Percentiles rank a stretch among this genome's conserved stretches.
These are phyloP conservation scores for Chenopodium album DNA, from an alignment of 148 eudicot species.

Conservation along the genomic window DNA sequence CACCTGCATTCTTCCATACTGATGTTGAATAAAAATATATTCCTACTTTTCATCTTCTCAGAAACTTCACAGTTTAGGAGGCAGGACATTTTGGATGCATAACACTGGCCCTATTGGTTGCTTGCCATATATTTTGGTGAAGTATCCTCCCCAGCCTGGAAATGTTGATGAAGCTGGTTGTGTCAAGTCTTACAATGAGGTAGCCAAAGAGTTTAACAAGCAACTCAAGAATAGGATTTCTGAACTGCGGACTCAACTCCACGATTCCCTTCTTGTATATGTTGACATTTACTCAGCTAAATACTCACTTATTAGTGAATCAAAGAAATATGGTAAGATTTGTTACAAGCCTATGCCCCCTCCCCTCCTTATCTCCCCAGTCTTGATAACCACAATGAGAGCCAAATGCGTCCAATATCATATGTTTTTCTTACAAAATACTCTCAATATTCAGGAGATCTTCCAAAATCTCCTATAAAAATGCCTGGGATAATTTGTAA, in stretches of 20 bases:
- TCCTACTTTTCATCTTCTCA: conserved; percentile 5
- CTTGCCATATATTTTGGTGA: conserved; percentile 58
- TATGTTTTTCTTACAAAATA: no score
- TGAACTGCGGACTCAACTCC: conserved; percentile 43
- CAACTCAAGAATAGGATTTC: conserved; percentile 50
- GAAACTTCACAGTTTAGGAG: conserved; percentile 61
- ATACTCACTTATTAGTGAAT: conserved; percentile 55
- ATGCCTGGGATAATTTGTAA: no score
- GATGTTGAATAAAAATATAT: background rate
- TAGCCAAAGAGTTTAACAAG: conserved; percentile 66
- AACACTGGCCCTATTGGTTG: conserved; percentile 95
- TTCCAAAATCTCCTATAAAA: no score
- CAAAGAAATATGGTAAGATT: conserved; percentile 48
- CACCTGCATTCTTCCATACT: background rate
- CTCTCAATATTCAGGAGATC: background rate
- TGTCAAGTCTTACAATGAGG: conserved; percentile 53
- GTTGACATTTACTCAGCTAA: conserved; percentile 80
- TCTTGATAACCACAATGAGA: no score
- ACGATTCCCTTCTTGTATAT: conserved; percentile 55
- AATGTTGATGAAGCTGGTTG: conserved; percentile 66
- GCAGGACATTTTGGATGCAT: conserved; percentile 85
- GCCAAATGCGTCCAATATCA: background rate
- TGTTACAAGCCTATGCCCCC: no score
- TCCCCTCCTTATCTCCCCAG: no score
- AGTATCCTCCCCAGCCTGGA: conserved; percentile 45